Base-by-base conservation (phyloP, 495 filamentous ascomycete species). In the Xylaria castorea region DNA sequence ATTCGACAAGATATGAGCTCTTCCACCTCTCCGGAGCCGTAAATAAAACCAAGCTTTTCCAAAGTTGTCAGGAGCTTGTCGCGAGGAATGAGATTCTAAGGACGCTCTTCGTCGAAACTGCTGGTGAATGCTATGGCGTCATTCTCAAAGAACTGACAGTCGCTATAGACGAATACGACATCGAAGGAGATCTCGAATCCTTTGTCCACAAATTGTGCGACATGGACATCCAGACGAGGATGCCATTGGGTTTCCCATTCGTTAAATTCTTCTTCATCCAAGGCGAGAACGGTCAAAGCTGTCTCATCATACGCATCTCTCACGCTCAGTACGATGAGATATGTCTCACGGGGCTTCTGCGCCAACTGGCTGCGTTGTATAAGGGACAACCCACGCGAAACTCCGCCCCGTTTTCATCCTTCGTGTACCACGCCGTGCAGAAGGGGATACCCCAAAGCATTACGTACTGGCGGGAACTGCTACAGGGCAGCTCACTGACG, bases 261-360 rank as follows among this genome's bases (percentile, higher is more conserved):
- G 83, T 92, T 38, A 87, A 90, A 68, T 90, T 91, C 77, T 84
- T 88, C 55, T 83, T 90, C 60, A 82, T 91, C 70, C 84, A 84
- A 66, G 83, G 85, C 71, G 85, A 83, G 65, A 77, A 78, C 9
- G 83, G 80, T 18, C 78, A 86, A 48, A 83, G 88, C 76, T 87
- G 85, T n/a, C 89, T 94, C 55, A 79, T 88, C 68, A 83, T 94
- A 63, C 85, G 91, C 5, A 84, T 93, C 6, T 93, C 91, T 0
- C 92, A 94, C 77, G 90, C 92, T 0, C 92, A 93, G 68, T 94
- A 91, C 75, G 92, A 93, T 74, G 92, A 90, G 46, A 85, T 93
- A 1, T 93, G 87, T 75, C 84, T 94, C 6, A 87, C 91, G 0
- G 83, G 83, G 42, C 87, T 93, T 22, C 84, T 92, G 66, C 85